Conservation (phyloP, 2,329 filamentous ascomycete species). For the Aspergillus quadrilineatus region DNA sequence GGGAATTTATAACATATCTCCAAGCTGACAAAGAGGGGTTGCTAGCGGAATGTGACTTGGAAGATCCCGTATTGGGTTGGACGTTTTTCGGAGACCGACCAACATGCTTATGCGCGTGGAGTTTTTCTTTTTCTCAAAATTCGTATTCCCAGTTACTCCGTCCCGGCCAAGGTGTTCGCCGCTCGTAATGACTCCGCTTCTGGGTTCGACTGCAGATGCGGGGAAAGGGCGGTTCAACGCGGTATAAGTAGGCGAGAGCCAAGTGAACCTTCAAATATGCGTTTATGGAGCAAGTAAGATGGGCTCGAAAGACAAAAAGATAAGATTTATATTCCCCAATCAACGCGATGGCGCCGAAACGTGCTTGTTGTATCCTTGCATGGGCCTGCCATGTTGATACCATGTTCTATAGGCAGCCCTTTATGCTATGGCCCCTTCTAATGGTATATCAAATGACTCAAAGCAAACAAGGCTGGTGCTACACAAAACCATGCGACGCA, state of each 20-base stretch:
- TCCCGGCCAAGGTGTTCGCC: not conserved
- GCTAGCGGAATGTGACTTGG: too few relatives aligned
- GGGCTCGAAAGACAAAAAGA: not conserved
- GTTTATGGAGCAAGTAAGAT: not conserved
- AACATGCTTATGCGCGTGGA: not conserved
- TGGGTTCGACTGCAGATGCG: not conserved
- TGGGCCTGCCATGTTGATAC: slow-evolving; percentile 14
- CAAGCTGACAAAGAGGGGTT: not conserved
- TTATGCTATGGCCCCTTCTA: slow-evolving; percentile 3
- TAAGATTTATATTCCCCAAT: too few relatives aligned
- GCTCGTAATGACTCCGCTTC: not conserved
- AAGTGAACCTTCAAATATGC: too few relatives aligned
- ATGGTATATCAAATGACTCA: not conserved
- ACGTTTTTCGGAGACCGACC: not conserved
- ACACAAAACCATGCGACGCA: not conserved
- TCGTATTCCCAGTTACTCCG: not conserved
- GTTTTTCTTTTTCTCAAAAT: not conserved
- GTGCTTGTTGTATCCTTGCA: not conserved
- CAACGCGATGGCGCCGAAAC: not conserved
- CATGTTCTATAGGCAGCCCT: slow-evolving; percentile 11
- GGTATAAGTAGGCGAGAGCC: not conserved
- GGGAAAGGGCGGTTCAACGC: not conserved
- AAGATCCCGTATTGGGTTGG: not conserved
- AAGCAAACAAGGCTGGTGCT: not conserved
- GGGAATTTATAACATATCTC: not conserved